Evolutionary conservation across 305 asterid genomes (phyloP), one percentile per base, ranked within the genome.

Genomic region (Fraxinus greggii): DNA sequence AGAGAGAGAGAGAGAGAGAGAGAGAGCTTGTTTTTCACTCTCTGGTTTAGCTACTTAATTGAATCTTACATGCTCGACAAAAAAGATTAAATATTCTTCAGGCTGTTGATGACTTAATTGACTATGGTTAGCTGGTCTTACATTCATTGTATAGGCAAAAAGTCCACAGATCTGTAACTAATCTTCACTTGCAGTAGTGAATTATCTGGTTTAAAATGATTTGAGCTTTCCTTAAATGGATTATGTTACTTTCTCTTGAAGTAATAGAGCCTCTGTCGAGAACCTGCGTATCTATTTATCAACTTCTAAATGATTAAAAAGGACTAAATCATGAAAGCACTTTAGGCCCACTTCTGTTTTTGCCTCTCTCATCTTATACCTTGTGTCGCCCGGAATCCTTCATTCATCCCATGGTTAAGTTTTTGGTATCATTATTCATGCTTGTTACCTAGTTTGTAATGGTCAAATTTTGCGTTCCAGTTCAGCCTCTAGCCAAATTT

Each of bases 251-350:
- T 28, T 67, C 3, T 33, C 77, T 26, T 81, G 69, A 61, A 84
- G 59, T 26, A 74, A 21, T 56, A 54, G 56, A 42, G 45, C 29
- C 76, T 75, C 33, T 45, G 26, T 59, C 82, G 29, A 24, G 63
- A 79, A 72, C 28, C 28, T 76, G 65, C 78, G 7, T 12, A 17
- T 63, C 82, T 35, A 78, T 80, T 74, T 72, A 33, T 59, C 59
- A 81, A 40, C 81, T 38, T 81, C 5, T 26, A 78, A 75, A 23
- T 86, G 81, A 79, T 79, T 78, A 65, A 61, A 42, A 54, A 23
- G 3, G 45, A 78, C 77, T 61, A 78, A 67, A 76, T 74, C 51
- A 36, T 63, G 65, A 33, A 54, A 78, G 26, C 35, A 35, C 61
- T n/a, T 45, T 21, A n/a, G 36, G 80, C 33, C 75, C 42, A 15